phyloP scores from a whole-genome alignment of 805 yeast genomes.

The Candida palmyrensis region DNA sequence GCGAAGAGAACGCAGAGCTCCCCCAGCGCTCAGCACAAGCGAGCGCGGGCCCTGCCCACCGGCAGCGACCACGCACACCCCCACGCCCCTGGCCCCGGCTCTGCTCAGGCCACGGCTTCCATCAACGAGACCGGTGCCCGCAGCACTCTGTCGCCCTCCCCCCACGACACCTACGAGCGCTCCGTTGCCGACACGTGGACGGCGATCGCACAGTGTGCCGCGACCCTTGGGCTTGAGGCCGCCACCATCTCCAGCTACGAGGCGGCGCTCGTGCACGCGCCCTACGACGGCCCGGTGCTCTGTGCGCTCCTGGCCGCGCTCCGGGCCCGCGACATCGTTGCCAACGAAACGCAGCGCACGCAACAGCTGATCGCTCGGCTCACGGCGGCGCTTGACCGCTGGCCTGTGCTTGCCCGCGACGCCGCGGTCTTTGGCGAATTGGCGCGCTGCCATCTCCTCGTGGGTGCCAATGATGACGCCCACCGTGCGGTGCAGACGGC shows the following conservation, averaged over 20 bases:
- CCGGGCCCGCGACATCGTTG: constrained; percentile 31
- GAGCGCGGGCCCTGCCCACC: not conserved
- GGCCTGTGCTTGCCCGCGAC: constrained; percentile 34
- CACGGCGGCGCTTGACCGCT: constrained; percentile 30
- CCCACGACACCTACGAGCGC: constrained; percentile 11
- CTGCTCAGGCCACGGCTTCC: no score
- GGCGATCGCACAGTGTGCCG: constrained; percentile 43
- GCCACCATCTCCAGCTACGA: constrained; percentile 43
- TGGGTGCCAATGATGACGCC: constrained; percentile 48
- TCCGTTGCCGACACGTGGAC: constrained; percentile 41
- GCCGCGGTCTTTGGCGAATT: constrained; percentile 43
- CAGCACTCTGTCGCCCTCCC: not conserved
- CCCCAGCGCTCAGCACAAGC: not conserved
- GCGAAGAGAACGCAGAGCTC: no score
- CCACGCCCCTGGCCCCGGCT: no score
- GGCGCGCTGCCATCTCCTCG: constrained; percentile 44
- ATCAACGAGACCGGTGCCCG: no score
- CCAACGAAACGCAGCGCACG: constrained; percentile 35
- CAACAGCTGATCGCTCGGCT: constrained; percentile 37
- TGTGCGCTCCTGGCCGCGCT: constrained; percentile 39
- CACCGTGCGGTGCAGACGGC: constrained; percentile 44
- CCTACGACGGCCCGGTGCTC: constrained; percentile 35
- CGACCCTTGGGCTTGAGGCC: constrained; percentile 30
- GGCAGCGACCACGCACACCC: not conserved
- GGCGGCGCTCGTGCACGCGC: constrained; percentile 37